phyloP scores from a whole-genome alignment of 345 rosid species.

The Moricandia arvensis region DNA sequence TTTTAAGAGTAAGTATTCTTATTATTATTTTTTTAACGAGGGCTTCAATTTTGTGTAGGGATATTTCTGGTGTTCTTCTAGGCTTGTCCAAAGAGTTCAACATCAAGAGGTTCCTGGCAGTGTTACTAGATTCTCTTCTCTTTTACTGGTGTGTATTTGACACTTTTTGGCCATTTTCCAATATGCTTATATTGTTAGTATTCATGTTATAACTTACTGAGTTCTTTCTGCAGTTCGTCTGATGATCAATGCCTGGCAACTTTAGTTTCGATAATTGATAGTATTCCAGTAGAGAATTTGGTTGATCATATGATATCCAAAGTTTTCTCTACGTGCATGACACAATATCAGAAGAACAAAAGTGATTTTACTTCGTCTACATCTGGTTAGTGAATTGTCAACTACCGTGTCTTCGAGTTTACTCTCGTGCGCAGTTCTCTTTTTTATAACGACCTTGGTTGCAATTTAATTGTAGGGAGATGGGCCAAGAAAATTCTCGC shows the following conservation, averaged over 20 bases:
- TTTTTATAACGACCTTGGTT: not conserved
- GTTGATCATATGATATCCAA: conserved; percentile 58
- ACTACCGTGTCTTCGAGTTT: not conserved
- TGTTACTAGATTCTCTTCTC: conserved; percentile 62
- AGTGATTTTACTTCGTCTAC: conserved; percentile 43
- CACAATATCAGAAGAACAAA: conserved; percentile 49
- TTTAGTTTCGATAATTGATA: conserved; percentile 62
- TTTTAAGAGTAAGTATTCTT: not conserved
- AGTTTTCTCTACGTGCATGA: conserved; percentile 61
- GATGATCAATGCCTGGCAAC: conserved; percentile 53
- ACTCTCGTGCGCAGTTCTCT: not conserved
- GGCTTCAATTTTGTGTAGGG: conserved; percentile 46
- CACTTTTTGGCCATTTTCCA: conserved; percentile 9
- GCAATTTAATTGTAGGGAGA: conserved; percentile 48
- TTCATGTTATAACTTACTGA: conserved; percentile 22
- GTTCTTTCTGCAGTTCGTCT: conserved; percentile 54
- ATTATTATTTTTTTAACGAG: not conserved
- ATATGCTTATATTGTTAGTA: conserved; percentile 1
- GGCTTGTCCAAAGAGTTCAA: conserved; percentile 72
- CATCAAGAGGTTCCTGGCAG: conserved; percentile 64
- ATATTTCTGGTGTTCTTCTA: conserved; percentile 56
- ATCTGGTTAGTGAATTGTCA: conserved; percentile 47
- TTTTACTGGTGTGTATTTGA: conserved; percentile 57
- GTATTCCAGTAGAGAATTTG: conserved; percentile 53
- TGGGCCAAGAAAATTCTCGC: conserved; percentile 69